Conservation (phyloP, 129 eudicot species). For the Flaveria robusta region DNA sequence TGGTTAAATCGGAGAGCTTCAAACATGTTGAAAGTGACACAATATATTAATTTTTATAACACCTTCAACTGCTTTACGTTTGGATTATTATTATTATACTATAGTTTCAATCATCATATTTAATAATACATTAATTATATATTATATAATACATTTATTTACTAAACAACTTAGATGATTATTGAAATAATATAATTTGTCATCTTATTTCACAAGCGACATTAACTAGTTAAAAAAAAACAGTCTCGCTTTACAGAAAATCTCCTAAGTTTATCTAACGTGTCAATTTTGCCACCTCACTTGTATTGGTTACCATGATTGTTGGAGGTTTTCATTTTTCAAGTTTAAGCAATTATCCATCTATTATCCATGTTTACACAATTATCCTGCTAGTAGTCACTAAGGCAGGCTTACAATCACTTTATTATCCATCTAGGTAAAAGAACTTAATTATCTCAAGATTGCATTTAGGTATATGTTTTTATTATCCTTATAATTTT, state of each 20-base stretch:
- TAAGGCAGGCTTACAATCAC: constrained; percentile 80
- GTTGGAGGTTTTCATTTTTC: background rate
- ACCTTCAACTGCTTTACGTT: no score
- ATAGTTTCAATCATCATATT: no score
- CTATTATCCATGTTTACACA: constrained; percentile 58
- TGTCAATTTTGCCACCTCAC: background rate
- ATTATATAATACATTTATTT: no score
- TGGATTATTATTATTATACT: no score
- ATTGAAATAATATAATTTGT: background rate
- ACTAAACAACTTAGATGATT: no score
- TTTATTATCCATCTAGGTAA: constrained; percentile 80
- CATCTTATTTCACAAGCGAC: background rate
- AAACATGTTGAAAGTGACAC: no score
- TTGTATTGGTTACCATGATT: background rate
- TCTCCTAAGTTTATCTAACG: background rate
- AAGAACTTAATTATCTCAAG: constrained; percentile 80
- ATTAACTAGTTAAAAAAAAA: background rate
- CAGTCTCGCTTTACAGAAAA: background rate
- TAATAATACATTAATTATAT: no score
- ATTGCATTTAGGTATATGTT: constrained; percentile 61
- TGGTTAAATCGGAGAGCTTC: no score
- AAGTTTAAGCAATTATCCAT: no score
- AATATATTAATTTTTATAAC: background rate
- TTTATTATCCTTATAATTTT: no score
- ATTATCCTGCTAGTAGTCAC: constrained; percentile 68